A percentile compares a stretch with the other conserved stretches of the same genome.
Evolutionary conservation across 805 yeast species (phyloP).

Genomic region (Teunomyces kruisii): DNA sequence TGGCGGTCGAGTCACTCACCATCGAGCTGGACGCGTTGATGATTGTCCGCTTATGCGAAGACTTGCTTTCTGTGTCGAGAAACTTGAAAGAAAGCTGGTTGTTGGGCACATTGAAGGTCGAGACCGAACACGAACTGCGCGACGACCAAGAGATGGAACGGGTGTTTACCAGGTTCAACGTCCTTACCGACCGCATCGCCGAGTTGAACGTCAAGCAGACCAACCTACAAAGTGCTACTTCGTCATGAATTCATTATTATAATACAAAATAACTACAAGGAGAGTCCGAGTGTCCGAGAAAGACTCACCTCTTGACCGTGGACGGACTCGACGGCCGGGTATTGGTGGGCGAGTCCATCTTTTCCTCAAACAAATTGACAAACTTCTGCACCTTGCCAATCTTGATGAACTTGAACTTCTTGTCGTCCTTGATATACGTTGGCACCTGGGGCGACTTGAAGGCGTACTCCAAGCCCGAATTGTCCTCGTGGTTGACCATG

Average conservation of each 20-base stretch:
- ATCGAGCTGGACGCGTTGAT: constrained; percentile 54
- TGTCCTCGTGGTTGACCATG: constrained; percentile 27
- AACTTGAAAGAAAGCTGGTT: constrained; percentile 58
- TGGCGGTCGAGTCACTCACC: constrained; percentile 55
- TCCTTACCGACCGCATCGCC: constrained; percentile 31
- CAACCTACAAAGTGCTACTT: neutral
- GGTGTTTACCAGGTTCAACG: constrained; percentile 33
- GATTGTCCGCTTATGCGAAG: constrained; percentile 53
- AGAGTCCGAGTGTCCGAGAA: too few species aligned
- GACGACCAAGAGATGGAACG: constrained; percentile 20
- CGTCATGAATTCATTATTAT: constrained; percentile 3
- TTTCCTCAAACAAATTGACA: constrained; percentile 43
- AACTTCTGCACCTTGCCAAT: constrained; percentile 48
- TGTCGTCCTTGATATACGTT: constrained; percentile 38
- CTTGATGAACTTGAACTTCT: constrained; percentile 44
- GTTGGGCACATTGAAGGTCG: constrained; percentile 49
- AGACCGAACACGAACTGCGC: constrained; percentile 12
- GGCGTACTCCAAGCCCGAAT: constrained; percentile 30
- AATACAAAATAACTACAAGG: neutral
- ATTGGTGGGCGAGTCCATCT: constrained; percentile 9
- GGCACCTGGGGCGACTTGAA: constrained; percentile 31
- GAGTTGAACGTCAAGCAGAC: constrained; percentile 8
- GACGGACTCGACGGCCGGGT: constrained; percentile 7
- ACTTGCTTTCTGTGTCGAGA: constrained; percentile 48
- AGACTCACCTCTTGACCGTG: neutral